Evolutionary conservation across 129 eudicot genomes (phyloP).

Genomic region (Lonicera japonica): DNA sequence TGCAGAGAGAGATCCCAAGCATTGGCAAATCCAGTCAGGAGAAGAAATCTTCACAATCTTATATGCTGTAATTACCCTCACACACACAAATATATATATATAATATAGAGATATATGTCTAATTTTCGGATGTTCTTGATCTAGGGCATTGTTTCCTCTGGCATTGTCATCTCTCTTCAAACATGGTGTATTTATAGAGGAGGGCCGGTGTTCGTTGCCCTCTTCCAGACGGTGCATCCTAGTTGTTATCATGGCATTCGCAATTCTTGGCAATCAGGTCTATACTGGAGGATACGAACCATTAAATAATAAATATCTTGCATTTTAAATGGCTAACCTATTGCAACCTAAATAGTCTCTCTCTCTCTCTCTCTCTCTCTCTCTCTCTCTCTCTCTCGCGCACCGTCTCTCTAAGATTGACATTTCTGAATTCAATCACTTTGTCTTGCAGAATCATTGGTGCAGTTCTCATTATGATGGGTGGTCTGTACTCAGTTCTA

Average conservation of each 20-base stretch:
- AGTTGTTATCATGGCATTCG: conserved; percentile 72
- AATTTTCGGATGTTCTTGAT: background rate
- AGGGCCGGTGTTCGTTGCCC: conserved; percentile 83
- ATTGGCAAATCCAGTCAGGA: conserved; percentile 61
- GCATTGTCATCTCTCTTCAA: conserved; percentile 67
- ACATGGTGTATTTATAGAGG: conserved; percentile 91
- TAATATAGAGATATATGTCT: background rate
- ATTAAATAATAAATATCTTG: background rate
- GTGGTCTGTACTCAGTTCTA: conserved; percentile 69
- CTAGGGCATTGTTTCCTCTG: conserved; percentile 77
- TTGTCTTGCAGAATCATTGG: conserved; percentile 60
- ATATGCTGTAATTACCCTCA: conserved; percentile 46
- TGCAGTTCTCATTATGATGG: conserved; percentile 54
- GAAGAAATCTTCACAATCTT: conserved; percentile 66
- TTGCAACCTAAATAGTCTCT: background rate
- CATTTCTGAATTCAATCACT: background rate
- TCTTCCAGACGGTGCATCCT: conserved; percentile 85
- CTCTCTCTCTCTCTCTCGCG: too few species aligned
- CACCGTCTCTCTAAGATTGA: background rate
- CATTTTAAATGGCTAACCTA: background rate
- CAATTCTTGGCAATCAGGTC: conserved; percentile 65
- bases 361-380: too few species aligned
- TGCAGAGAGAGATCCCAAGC: conserved; percentile 50
- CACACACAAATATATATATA: background rate
- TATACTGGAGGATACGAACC: conserved; percentile 71